A percentile compares a stretch with the other conserved stretches of the same genome.
These are phyloP conservation scores for Pseudomassariella vexata DNA, from an alignment of 2,329 filamentous ascomycete genomes.

Conservation along the genomic window DNA sequence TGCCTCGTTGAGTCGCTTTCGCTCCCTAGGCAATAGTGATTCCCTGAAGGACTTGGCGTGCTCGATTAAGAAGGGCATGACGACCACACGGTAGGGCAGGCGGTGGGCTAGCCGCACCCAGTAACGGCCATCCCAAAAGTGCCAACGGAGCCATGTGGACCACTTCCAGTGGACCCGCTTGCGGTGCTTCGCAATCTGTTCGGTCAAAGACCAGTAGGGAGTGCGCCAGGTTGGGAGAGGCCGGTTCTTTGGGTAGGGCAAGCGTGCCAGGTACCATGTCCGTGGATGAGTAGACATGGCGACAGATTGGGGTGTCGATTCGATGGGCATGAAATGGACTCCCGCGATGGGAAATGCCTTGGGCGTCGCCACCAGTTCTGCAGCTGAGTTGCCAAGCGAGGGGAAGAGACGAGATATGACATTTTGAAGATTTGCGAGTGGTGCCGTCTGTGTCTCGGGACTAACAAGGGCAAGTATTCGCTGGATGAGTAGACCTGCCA, in stretches of 20 bases:
- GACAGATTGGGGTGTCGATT: conserved; percentile 6
- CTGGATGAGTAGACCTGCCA: conserved; percentile 41
- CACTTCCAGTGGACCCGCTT: conserved; percentile 15
- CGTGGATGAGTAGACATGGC: conserved; percentile 10
- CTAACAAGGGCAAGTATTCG: conserved; percentile 44
- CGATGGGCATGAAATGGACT: conserved; percentile 39
- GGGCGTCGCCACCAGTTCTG: conserved; percentile 13
- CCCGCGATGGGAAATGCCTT: conserved; percentile 46
- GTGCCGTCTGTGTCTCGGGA: conserved; percentile 38
- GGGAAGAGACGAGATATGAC: conserved; percentile 45
- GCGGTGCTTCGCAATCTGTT: conserved; percentile 3
- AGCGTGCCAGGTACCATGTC: conserved; percentile 40
- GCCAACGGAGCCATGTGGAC: conserved; percentile 26
- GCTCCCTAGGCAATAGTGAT: conserved; percentile 26
- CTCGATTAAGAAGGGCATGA: conserved; percentile 39
- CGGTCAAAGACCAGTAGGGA: conserved; percentile 11
- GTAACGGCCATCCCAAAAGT: conserved; percentile 55
- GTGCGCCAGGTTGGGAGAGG: conserved; percentile 22
- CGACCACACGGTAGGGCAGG: conserved; percentile 31
- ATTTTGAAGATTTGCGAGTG: conserved; percentile 37
- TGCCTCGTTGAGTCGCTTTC: conserved; percentile 31
- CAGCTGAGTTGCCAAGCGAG: too few species aligned
- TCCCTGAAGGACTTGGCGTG: conserved; percentile 43
- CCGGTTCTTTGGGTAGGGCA: conserved; percentile 36
- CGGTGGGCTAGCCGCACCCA: conserved; percentile 48